phyloP scores from a whole-genome alignment of 169 alveolate species.

The Plasmodium malariae region DNA sequence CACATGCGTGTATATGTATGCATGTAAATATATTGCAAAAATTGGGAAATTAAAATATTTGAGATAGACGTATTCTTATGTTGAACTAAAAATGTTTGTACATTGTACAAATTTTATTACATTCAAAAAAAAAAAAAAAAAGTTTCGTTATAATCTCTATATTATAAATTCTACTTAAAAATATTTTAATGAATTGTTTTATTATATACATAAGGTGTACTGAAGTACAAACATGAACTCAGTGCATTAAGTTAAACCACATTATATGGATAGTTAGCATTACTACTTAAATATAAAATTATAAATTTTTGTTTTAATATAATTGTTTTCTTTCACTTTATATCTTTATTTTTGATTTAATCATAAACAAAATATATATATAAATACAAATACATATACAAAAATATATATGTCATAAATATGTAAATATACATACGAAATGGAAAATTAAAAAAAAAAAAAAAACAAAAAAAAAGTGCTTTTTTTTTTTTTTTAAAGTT shows the following conservation, averaged over 20 bases:
- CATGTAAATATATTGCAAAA: background rate
- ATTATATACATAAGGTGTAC: background rate
- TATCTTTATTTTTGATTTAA: no score
- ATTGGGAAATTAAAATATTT: background rate
- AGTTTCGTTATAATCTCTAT: background rate
- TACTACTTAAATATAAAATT: background rate
- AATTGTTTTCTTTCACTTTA: no score
- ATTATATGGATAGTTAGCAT: background rate
- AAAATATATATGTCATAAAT: no score
- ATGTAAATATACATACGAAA: background rate
- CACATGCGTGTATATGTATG: background rate
- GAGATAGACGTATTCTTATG: background rate
- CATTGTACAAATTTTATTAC: background rate
- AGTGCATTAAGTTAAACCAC: background rate
- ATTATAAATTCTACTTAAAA: background rate
- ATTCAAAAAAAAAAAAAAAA: background rate
- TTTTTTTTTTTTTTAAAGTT: background rate
- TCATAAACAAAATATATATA: no score
- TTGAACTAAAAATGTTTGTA: background rate
- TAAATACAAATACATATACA: no score
- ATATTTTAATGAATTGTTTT: background rate
- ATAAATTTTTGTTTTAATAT: background rate
- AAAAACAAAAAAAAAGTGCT: background rate
- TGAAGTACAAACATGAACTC: background rate
- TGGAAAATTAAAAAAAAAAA: background rate